phyloP scores from a whole-genome alignment of 805 yeast genomes.

The Candida incommunis region DNA sequence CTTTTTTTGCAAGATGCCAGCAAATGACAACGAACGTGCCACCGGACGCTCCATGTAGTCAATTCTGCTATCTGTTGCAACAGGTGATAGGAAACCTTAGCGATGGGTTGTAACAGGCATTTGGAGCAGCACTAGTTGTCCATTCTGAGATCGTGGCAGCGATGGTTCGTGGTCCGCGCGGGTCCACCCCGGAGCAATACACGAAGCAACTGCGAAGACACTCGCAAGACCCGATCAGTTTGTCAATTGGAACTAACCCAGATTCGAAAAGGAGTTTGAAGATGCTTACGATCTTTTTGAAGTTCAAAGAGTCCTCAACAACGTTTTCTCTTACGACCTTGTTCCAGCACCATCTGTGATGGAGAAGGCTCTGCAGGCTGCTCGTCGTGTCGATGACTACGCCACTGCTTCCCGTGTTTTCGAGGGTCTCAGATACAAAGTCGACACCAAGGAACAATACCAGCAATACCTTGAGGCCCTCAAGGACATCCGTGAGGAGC shows the following conservation, averaged over 20 bases:
- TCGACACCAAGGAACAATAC: constrained; percentile 87
- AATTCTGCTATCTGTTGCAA: no score
- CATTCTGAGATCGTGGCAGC: no score
- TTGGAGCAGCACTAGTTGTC: no score
- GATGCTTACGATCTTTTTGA: constrained; percentile 80
- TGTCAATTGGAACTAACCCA: background rate
- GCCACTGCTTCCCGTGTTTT: constrained; percentile 98
- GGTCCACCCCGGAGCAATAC: no score
- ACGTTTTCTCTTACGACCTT: constrained; percentile 95
- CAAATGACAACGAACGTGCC: no score
- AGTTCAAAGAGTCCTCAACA: constrained; percentile 90
- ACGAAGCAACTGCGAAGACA: no score
- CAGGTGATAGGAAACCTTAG: no score
- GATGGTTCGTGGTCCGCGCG: no score
- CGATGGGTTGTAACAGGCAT: no score
- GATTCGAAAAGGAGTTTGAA: constrained; percentile 86
- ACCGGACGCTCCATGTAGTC: no score
- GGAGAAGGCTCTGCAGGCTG: constrained; percentile 91
- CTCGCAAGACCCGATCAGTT: no score
- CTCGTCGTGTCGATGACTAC: constrained; percentile 97
- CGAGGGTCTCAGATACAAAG: constrained; percentile 90
- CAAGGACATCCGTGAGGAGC: constrained; percentile 78
- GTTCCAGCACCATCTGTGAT: constrained; percentile 96
- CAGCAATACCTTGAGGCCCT: constrained; percentile 91
- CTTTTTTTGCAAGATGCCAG: no score